Conservation (phyloP, 2,329 filamentous ascomycete species). For the Helotiales sp. region DNA sequence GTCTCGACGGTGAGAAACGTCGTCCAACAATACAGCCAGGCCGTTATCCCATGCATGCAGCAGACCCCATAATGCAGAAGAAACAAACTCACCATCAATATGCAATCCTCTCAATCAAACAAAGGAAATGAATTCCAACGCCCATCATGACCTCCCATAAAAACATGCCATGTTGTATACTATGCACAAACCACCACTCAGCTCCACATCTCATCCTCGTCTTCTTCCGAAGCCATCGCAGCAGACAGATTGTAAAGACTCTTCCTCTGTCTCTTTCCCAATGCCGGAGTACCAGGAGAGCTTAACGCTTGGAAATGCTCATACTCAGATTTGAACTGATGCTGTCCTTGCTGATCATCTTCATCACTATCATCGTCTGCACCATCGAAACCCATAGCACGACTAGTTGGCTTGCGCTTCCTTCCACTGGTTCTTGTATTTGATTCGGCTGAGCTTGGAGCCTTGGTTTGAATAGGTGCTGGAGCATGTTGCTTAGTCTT, state of each 20-base stretch:
- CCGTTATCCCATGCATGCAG: too few relatives aligned
- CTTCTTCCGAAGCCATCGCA: constrained; percentile 7
- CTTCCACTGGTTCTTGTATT: constrained; percentile 24
- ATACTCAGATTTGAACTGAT: constrained; percentile 30
- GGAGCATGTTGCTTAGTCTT: too few relatives aligned
- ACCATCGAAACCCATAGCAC: constrained; percentile 15
- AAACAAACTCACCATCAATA: too few relatives aligned
- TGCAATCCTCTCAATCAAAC: too few relatives aligned
- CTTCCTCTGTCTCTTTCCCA: constrained; percentile 32
- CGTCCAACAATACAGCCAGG: too few relatives aligned
- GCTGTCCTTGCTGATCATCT: constrained; percentile 6
- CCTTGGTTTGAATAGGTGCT: neutral
- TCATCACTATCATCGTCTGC: constrained; percentile 24
- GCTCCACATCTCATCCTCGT: neutral
- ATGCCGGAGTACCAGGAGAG: constrained; percentile 21
- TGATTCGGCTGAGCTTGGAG: constrained; percentile 4
- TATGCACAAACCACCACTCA: neutral
- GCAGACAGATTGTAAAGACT: neutral
- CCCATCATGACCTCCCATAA: too few relatives aligned
- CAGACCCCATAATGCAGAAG: too few relatives aligned
- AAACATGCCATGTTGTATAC: too few relatives aligned
- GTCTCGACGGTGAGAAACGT: too few relatives aligned
- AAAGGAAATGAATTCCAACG: too few relatives aligned
- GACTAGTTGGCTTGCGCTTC: constrained; percentile 21
- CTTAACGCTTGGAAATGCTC: constrained; percentile 31